Conservation (phyloP, 163 green algal genomes). For the Volvox carteri region DNA sequence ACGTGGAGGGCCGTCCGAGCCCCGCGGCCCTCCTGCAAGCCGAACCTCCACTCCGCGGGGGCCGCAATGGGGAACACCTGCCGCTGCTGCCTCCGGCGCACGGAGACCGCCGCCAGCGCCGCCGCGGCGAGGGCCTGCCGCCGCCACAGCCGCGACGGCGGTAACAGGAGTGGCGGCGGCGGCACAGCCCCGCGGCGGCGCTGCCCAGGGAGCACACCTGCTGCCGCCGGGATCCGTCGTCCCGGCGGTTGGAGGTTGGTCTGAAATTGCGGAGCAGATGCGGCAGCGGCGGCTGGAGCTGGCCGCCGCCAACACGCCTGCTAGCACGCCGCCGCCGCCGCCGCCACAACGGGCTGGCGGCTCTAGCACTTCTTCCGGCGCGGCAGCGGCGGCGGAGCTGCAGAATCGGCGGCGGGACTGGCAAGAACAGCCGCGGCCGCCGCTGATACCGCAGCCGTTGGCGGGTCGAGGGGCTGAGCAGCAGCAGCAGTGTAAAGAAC, state of each 20-base stretch:
- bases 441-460: neutral
- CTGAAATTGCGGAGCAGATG: slow-evolving; percentile 37
- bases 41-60: too few species aligned
- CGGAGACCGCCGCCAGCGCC: neutral
- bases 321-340: neutral
- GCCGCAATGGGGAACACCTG: neutral
- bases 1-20: too few species aligned
- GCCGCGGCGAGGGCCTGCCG: neutral
- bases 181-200: neutral
- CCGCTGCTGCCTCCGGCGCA: neutral
- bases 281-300: slow-evolving; percentile 24
- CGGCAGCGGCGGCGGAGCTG: neutral
- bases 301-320: neutral
- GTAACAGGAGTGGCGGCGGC: neutral
- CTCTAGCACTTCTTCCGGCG: neutral
- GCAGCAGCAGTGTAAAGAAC: too few species aligned
- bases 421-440: neutral
- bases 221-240: slow-evolving; percentile 26
- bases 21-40: too few species aligned
- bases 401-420: neutral
- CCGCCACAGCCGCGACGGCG: neutral
- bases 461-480: neutral
- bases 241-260: slow-evolving; percentile 25
- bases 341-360: neutral
- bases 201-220: neutral